phyloP scores from a whole-genome alignment of 768 basidiomycete species.

The Amanita brunnescens region DNA sequence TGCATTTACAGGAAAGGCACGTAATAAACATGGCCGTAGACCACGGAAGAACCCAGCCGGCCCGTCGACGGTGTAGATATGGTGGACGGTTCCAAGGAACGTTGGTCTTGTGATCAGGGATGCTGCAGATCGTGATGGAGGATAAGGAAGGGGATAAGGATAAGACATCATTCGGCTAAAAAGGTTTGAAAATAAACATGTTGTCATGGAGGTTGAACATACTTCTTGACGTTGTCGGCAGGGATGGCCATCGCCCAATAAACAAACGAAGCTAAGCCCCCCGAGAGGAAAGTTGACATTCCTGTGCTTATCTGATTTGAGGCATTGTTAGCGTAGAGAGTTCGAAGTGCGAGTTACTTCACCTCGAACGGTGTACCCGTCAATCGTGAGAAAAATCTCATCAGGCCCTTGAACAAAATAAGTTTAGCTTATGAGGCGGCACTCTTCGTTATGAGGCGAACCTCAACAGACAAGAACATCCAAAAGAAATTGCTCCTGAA shows the following conservation, averaged over 20 bases:
- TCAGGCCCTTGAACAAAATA: constrained; percentile 35
- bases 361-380: constrained; percentile 57
- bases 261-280: constrained; percentile 51
- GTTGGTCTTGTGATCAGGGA: constrained; percentile 29
- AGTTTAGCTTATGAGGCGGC: constrained; percentile 11
- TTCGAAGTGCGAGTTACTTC: constrained; percentile 6
- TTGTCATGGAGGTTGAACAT: background rate
- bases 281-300: constrained; percentile 54
- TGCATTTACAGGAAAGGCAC: constrained; percentile 75
- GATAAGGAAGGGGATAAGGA: constrained; percentile 38
- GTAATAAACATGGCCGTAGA: constrained; percentile 54
- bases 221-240: constrained; percentile 82
- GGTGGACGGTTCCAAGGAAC: constrained; percentile 39
- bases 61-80: constrained; percentile 47
- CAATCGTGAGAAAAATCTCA: constrained; percentile 48
- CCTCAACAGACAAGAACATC: constrained; percentile 72
- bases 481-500: constrained; percentile 71
- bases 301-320: constrained; percentile 46
- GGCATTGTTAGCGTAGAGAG: constrained; percentile 1
- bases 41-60: constrained; percentile 55
- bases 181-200: constrained; percentile 6
- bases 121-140: constrained; percentile 19
- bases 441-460: constrained; percentile 15
- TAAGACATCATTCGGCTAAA: constrained; percentile 58
- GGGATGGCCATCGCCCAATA: constrained; percentile 69